Evolutionary conservation across 2,329 filamentous ascomycete species (phyloP), one percentile per base, ranked within the genome.

Genomic region (Ophiostoma ips): DNA sequence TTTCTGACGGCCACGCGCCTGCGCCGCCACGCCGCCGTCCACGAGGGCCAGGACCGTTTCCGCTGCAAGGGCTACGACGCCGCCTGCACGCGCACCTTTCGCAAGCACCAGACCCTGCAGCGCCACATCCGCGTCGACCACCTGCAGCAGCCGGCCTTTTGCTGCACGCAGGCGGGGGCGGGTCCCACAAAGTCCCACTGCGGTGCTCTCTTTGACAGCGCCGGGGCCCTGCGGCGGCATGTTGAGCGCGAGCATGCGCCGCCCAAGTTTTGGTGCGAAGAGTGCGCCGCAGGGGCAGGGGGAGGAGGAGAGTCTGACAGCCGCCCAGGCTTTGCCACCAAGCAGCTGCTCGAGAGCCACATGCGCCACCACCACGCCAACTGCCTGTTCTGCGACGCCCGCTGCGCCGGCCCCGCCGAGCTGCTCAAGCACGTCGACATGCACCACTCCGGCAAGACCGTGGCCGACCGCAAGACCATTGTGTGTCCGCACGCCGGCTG

Each of bases 31-130:
- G 71, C 82, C 46, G 76, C 80, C n/a, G 79, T 84, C 2, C 89
- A 95, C 63, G 76, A 84, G 59, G 83, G 83, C 49, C 77, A 82
- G 57, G 83, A 92, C 61, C 75, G 83, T 49, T 88, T 83, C 59
- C 73, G 76, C 51, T 95, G 88, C 61, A 79, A 75, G 19, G 81
- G 78, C 33, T 82, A 78, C 57, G 73, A 77, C 3, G 73, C 76
- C 2, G 77, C 75, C 1, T 95, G 88, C 65, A 75, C 76, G 16
- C 77, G 87, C 65, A 79, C 78, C 18, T 96, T 95, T 64, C 78
- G 90, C 54, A 95, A 95, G 65, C 83, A 87, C 62, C 81, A 87
- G 56, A 94, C 88, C 0, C 72, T 95, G 15, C 80, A 89, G 62
- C 81, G 84, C 48, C 90, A 96, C 62, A 77, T 95, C 55, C 78